Conservation (phyloP, 2,329 filamentous ascomycete species). For the Penicillium corylophilum region DNA sequence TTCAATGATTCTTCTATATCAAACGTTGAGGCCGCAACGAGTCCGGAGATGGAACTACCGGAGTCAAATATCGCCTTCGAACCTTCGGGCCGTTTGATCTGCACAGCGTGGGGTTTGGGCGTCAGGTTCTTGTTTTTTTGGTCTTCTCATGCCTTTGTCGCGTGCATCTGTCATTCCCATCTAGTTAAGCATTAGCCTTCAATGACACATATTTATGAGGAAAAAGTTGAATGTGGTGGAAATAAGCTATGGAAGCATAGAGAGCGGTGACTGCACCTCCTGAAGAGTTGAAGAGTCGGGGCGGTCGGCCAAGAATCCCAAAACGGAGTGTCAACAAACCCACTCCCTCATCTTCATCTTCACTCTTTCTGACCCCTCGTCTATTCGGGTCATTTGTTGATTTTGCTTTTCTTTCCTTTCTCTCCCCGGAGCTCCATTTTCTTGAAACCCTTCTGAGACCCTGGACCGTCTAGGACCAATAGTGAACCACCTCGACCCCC, state of each 20-base stretch:
- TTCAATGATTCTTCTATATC: background rate
- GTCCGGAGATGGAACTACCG: conserved; percentile 13
- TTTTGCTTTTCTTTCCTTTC: background rate
- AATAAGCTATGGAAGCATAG: too few species aligned
- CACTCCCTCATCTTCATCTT: conserved; percentile 15
- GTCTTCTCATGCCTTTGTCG: background rate
- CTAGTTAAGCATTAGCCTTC: conserved; percentile 10
- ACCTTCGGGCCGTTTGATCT: conserved; percentile 31
- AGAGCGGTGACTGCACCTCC: background rate
- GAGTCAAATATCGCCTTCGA: conserved; percentile 11
- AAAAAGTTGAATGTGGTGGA: background rate
- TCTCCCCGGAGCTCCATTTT: conserved; percentile 10
- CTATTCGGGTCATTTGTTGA: conserved; percentile 5
- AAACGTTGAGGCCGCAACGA: conserved; percentile 10
- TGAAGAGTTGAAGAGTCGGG: conserved; percentile 8
- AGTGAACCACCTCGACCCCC: conserved; percentile 12
- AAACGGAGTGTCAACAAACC: conserved; percentile 27
- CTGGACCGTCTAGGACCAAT: conserved; percentile 11
- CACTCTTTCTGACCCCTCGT: background rate
- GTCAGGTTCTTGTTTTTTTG: conserved; percentile 32
- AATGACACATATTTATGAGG: background rate
- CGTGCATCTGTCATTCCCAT: background rate
- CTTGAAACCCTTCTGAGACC: conserved; percentile 7
- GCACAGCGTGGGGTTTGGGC: conserved; percentile 47
- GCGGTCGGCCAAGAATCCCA: conserved; percentile 24